A percentile compares a stretch with the other conserved stretches of the same genome.
Conservation (phyloP, 2,329 filamentous ascomycete species). For the Colletotrichum chlorophyti region DNA sequence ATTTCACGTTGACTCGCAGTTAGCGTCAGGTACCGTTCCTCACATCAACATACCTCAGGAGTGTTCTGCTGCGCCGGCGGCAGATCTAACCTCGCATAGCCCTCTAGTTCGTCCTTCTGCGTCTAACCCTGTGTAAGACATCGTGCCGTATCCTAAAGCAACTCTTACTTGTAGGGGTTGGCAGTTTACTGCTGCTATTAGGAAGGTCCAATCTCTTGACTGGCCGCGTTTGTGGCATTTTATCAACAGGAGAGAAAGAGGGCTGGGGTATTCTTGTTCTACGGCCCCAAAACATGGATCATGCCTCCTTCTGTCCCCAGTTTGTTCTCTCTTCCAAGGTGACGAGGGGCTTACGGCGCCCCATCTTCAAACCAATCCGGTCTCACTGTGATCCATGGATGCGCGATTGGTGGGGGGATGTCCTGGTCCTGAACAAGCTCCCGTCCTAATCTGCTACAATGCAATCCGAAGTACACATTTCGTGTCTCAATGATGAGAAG, state of each 20-base stretch:
- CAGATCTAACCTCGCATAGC: background rate
- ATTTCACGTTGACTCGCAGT: slow-evolving; percentile 1
- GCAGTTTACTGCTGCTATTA: background rate
- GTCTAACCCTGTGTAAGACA: slow-evolving; percentile 6
- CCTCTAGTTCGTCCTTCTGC: slow-evolving; percentile 7
- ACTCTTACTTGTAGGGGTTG: too few relatives aligned
- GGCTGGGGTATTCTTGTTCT: background rate
- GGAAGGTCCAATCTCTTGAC: too few relatives aligned
- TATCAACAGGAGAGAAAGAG: background rate
- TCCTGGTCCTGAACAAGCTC: background rate
- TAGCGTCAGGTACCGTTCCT: slow-evolving; percentile 21
- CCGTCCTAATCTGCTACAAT: background rate
- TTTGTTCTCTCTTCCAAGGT: slow-evolving; percentile 17
- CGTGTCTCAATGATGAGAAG: too few relatives aligned
- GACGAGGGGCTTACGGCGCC: slow-evolving; percentile 12
- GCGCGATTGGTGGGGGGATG: background rate
- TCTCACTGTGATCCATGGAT: slow-evolving; percentile 22
- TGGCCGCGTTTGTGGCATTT: too few relatives aligned
- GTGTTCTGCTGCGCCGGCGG: too few relatives aligned
- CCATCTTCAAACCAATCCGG: slow-evolving; percentile 19
- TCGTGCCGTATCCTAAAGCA: slow-evolving; percentile 7
- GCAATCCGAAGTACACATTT: background rate
- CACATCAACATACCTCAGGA: too few relatives aligned
- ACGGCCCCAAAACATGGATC: slow-evolving; percentile 18
- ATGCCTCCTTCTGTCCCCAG: slow-evolving; percentile 14